A percentile compares a stretch with the other conserved stretches of the same genome.
Conservation (phyloP, 257 asterid species). For the Hygrophila difformis region DNA sequence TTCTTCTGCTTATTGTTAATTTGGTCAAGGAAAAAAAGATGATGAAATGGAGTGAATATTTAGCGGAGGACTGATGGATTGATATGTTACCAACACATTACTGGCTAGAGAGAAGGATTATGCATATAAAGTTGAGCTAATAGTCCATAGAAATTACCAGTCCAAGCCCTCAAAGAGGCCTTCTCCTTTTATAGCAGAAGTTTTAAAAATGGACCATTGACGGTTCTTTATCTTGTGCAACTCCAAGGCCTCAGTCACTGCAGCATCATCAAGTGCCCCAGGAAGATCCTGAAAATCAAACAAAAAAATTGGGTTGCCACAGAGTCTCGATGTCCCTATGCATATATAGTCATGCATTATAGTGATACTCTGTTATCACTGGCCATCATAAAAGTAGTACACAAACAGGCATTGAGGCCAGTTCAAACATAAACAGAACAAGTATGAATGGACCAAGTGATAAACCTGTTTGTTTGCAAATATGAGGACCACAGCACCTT, state of each 20-base stretch:
- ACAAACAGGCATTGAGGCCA: too few relatives aligned
- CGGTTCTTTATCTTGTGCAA: conserved; percentile 88
- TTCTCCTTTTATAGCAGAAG: conserved; percentile 95
- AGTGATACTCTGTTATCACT: background rate
- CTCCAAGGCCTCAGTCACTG: conserved; percentile 80
- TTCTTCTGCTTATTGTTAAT: too few relatives aligned
- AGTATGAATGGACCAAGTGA: background rate
- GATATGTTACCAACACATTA: background rate
- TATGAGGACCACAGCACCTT: conserved; percentile 37
- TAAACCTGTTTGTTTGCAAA: conserved; percentile 43
- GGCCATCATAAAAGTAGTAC: background rate
- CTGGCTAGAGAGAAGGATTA: background rate
- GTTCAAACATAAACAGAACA: background rate
- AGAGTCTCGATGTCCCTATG: background rate
- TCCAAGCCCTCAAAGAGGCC: conserved; percentile 85
- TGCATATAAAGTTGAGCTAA: background rate
- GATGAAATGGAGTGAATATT: too few relatives aligned
- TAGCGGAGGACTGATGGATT: too few relatives aligned
- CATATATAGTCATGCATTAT: background rate
- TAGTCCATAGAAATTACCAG: conserved; percentile 12
- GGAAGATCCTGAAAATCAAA: conserved; percentile 71
- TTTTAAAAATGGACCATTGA: conserved; percentile 90
- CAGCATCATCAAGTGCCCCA: conserved; percentile 95
- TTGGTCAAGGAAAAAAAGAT: too few relatives aligned
- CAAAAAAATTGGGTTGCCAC: background rate